A percentile compares a stretch with the other conserved stretches of the same genome.
phyloP scores from a whole-genome alignment of 2,329 filamentous ascomycete genomes.

The Monilinia polystroma region DNA sequence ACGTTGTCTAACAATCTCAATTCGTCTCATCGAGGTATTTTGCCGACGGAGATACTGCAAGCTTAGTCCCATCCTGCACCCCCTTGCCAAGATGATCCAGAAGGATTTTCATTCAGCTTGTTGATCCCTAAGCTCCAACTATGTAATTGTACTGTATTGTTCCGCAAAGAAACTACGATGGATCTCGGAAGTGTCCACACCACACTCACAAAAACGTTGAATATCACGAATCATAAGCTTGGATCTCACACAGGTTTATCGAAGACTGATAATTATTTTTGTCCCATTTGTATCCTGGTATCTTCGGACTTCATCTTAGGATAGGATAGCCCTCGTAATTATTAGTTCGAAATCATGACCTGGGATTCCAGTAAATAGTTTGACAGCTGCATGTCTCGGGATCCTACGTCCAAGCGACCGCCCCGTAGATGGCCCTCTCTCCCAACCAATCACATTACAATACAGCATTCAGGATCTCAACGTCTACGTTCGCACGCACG shows the following conservation, averaged over 20 bases:
- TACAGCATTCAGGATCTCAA: not conserved
- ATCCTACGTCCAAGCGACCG: slow-evolving; percentile 20
- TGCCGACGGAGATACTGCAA: slow-evolving; percentile 23
- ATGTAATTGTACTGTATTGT: not conserved
- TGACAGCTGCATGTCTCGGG: slow-evolving; percentile 25
- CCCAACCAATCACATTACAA: slow-evolving; percentile 5
- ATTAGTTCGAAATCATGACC: not conserved
- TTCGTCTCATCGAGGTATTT: slow-evolving; percentile 14
- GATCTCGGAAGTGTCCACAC: not conserved
- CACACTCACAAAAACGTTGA: slow-evolving; percentile 2
- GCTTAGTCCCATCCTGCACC: slow-evolving; percentile 1
- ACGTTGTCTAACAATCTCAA: slow-evolving; percentile 12
- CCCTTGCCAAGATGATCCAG: slow-evolving; percentile 10
- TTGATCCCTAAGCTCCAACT: not conserved
- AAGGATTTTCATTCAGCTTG: slow-evolving; percentile 11
- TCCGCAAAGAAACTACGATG: not conserved
- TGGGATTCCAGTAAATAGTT: slow-evolving; percentile 16
- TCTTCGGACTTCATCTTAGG: not conserved
- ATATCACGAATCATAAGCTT: not conserved
- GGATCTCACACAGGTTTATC: not conserved
- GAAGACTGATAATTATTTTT: not conserved
- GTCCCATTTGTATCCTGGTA: not conserved
- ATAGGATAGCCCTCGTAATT: slow-evolving; percentile 5
- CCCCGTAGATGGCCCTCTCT: not conserved
- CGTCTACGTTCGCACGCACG: not conserved